Evolutionary conservation across 305 asterid genomes (phyloP), one percentile per base, ranked within the genome.

Genomic region (Withania somnifera): DNA sequence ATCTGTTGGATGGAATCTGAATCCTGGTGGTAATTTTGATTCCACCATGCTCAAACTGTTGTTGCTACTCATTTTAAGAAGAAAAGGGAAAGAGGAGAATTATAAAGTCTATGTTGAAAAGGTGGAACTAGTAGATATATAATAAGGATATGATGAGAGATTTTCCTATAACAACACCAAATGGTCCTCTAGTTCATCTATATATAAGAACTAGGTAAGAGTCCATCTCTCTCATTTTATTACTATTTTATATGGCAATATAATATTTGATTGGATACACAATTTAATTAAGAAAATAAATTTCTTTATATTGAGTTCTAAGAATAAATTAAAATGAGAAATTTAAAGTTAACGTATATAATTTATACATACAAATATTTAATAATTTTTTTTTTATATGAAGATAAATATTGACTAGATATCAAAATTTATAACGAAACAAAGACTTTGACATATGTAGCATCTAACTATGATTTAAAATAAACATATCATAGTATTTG

Each of bases 21-120:
- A 95, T 14, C 98, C 98, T 19, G 98, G 93, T 26, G 98, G 98
- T 89, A 95, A 88, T 78, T 88, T 88, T 83, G 92, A 90, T 89
- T 95, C 98, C 83, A 95, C 93, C 89, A 73, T 87, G 83, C 95
- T 90, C 85, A 95, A 77, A 71, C 91, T 88, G 56, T n/a, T 58
- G 67, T 26, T 54, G 10, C 22, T 54, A 84, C 91, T 92, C 94
- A 89, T 88, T 82, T 67, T 75, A 40, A 61, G 20, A 38, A 54
- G 20, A 54, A 14, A 5, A 26, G 14, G 7, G 79, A 32, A 61
- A 52, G 69, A 11, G 15, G 50, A 17, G 20, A 53, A 42, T 24
- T 1, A 10, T 28, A 69, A 45, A 64, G 45, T 61, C 71, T 19
- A 32, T 28, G 10, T 71, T 71, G n/a, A 40, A n/a, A 32, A 13